phyloP scores from a whole-genome alignment of 768 basidiomycete species.

The Gymnopilus dilepis region DNA sequence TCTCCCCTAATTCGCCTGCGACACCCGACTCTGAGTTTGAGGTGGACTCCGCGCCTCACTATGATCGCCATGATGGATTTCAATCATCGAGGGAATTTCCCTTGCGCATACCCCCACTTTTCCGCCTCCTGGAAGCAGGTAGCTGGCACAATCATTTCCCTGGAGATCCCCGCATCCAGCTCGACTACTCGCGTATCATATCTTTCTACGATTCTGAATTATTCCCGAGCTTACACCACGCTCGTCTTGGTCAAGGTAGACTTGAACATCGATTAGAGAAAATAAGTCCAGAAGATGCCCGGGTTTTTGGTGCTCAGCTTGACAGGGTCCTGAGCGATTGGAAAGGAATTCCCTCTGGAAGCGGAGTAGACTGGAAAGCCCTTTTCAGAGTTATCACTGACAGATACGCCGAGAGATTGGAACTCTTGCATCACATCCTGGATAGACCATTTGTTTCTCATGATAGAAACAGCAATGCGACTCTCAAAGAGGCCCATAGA shows the following conservation, averaged over 20 bases:
- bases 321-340: slow-evolving; percentile 27
- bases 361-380: slow-evolving; percentile 48
- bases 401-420: slow-evolving; percentile 48
- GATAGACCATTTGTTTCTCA: slow-evolving; percentile 21
- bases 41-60: too few relatives aligned
- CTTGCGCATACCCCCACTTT: slow-evolving; percentile 12
- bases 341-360: slow-evolving; percentile 22
- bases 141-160: slow-evolving; percentile 48
- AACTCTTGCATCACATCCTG: slow-evolving; percentile 43
- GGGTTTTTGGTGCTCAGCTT: slow-evolving; percentile 30
- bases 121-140: slow-evolving; percentile 38
- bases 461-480: slow-evolving; percentile 12
- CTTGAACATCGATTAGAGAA: slow-evolving; percentile 40
- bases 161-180: slow-evolving; percentile 47
- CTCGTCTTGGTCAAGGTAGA: slow-evolving; percentile 36
- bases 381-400: slow-evolving; percentile 43
- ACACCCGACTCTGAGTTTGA: background rate
- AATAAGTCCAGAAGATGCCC: slow-evolving; percentile 35
- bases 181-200: slow-evolving; percentile 46
- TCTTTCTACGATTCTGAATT: slow-evolving; percentile 49
- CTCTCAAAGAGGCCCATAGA: slow-evolving; percentile 29
- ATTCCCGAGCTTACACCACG: slow-evolving; percentile 40
- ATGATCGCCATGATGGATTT: too few relatives aligned
- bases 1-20: background rate
- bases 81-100: background rate